Evolutionary conservation across 129 eudicot species (phyloP), one percentile per base, ranked within the genome.

Genomic region (Smallanthus sonchifolius): DNA sequence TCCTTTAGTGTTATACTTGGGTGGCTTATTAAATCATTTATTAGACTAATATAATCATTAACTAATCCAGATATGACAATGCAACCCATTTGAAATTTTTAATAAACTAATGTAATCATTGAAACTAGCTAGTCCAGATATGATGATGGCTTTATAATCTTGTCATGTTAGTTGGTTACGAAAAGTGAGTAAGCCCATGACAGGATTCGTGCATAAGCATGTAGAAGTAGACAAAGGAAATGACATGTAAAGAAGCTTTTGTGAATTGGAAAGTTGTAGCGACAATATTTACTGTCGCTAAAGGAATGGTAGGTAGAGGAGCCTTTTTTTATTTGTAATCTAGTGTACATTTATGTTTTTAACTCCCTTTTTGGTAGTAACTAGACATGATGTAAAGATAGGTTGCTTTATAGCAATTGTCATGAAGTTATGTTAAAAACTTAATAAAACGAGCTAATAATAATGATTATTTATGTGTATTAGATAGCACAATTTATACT

Each of bases 241-340:
- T 71, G 76, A 71, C 76, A 38, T 37, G 76, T 71, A 20, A 71
- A 72, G 76, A 19, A 55, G 52, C 36, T 40, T 40, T 40, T 11
- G 30, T 66, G 17, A 66, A 42, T 40, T 20, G 36, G 52, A 40
- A 66, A 66, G 71, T 5, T 66, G 24, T 40, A 66, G 54, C 17
- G 54, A 42, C 71, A 66, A 66, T 13, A 11, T 30, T 34, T 10
- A 40, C 71, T 66, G 71, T 40, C 37, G 71, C 54, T 17, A 64
- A 64, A 64, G 45, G 37, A 56, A 24, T 56, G 64, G 36, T 56
- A 9, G 64, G 64, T 28, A 55, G 11, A 55, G 0, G 30, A 24
- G 30, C 32, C 13, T 17, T 39, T 64, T 64, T 17, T 54, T 54
- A 59, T 39, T 9, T 13, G 10, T 51, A 16, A 51, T 51, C 59